Percentiles rank a stretch among this genome's conserved stretches.
Evolutionary conservation across 495 filamentous ascomycete genomes (phyloP).

Genomic region (Collariella sp.): DNA sequence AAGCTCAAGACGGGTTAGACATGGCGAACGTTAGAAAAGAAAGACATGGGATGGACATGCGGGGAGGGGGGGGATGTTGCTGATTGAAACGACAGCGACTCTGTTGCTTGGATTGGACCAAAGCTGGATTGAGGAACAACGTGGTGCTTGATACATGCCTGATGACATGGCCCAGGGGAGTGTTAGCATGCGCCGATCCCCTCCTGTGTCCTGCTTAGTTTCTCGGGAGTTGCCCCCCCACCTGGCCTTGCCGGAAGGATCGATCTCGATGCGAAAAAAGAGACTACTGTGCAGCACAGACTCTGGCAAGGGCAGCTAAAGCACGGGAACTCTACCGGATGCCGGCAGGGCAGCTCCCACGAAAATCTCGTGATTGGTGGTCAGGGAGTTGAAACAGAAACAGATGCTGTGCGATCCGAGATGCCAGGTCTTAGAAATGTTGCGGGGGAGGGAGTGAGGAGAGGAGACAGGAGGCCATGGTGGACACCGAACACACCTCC

Average conservation of each 20-base stretch:
- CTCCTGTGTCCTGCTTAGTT: background rate
- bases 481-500: background rate
- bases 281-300: too few species aligned
- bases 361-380: background rate
- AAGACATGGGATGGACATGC: background rate
- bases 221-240: too few species aligned
- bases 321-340: background rate
- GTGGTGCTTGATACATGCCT: background rate
- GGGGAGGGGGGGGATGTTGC: background rate
- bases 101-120: background rate
- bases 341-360: background rate
- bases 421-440: background rate
- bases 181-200: background rate
- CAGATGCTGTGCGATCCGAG: conserved; percentile 1
- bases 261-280: too few species aligned
- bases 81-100: background rate
- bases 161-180: background rate
- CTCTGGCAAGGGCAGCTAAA: too few species aligned
- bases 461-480: background rate
- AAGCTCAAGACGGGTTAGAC: background rate
- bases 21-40: background rate
- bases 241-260: too few species aligned
- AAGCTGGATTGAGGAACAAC: background rate
- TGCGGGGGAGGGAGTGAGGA: background rate
- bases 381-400: background rate